These are phyloP conservation scores for Starmerella etchellsii DNA, from an alignment of 805 yeast species.

Conservation along the genomic window DNA sequence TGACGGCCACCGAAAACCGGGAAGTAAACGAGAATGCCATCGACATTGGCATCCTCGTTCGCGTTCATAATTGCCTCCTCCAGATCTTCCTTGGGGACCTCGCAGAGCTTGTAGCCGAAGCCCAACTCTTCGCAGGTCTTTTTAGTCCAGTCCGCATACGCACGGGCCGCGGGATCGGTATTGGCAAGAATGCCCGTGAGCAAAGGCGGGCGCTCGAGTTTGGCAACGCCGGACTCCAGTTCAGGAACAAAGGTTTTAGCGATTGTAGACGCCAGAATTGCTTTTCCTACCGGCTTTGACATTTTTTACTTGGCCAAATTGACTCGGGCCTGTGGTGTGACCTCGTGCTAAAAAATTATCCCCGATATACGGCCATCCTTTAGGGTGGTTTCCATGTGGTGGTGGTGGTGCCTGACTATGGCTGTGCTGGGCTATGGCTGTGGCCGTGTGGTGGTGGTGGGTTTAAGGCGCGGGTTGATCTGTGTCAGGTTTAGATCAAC, in stretches of 20 bases:
- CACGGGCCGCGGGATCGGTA: slow-evolving; percentile 84
- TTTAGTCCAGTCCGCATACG: slow-evolving; percentile 93
- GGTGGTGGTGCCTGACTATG: no score
- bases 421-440: no score
- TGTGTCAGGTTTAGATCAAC: no score
- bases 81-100: slow-evolving; percentile 64
- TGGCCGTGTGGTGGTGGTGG: no score
- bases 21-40: slow-evolving; percentile 94
- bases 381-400: no score
- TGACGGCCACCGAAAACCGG: slow-evolving; percentile 94
- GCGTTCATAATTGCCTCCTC: slow-evolving; percentile 77
- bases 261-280: slow-evolving; percentile 74
- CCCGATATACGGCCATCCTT: no score
- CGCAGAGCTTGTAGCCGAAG: slow-evolving; percentile 64
- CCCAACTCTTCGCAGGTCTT: slow-evolving; percentile 82
- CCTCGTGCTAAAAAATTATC: no score
- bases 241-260: slow-evolving; percentile 75
- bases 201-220: slow-evolving; percentile 48
- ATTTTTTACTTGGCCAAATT: background rate
- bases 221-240: slow-evolving; percentile 43
- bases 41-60: slow-evolving; percentile 57
- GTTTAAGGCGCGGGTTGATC: no score
- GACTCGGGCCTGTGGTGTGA: background rate
- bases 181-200: slow-evolving; percentile 89
- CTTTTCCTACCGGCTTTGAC: slow-evolving; percentile 27